Conservation (phyloP, 2,329 filamentous ascomycete species). For the Thielaviopsis musarum region DNA sequence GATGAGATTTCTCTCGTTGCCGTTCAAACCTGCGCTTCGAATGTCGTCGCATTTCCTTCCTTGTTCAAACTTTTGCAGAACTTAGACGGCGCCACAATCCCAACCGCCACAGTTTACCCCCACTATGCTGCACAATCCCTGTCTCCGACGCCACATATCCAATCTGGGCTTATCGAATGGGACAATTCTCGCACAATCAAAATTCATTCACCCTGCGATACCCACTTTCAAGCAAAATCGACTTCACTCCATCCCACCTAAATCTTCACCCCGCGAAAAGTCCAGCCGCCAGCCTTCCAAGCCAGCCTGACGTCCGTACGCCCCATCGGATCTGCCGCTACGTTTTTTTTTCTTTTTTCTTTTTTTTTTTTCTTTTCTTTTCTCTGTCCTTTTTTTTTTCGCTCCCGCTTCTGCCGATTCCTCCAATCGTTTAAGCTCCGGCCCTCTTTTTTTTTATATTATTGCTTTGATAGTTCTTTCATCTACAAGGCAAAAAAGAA, state of each 20-base stretch:
- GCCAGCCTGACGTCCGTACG: background rate
- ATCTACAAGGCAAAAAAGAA: background rate
- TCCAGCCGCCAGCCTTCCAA: background rate
- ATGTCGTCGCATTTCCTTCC: background rate
- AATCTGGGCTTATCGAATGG: conserved; percentile 8
- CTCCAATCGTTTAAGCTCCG: background rate
- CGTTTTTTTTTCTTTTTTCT: background rate
- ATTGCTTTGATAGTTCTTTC: background rate
- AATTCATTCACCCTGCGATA: conserved; percentile 7
- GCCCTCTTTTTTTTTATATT: background rate
- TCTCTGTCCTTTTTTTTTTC: background rate
- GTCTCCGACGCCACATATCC: background rate
- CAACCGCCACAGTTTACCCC: background rate
- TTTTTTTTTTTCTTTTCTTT: background rate
- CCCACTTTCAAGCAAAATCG: conserved; percentile 11
- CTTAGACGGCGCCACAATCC: conserved; percentile 4
- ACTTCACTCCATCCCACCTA: conserved; percentile 9
- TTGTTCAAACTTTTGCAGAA: background rate
- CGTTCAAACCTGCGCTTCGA: background rate
- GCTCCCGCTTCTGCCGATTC: background rate
- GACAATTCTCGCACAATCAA: conserved; percentile 9
- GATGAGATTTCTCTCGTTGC: background rate
- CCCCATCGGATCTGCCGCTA: background rate
- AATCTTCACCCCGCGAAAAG: conserved; percentile 5
- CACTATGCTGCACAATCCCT: background rate